A percentile compares a stretch with the other conserved stretches of the same genome.
phyloP scores from a whole-genome alignment of 1,284 basidiomycete species.

The Moesziomyces sp. region DNA sequence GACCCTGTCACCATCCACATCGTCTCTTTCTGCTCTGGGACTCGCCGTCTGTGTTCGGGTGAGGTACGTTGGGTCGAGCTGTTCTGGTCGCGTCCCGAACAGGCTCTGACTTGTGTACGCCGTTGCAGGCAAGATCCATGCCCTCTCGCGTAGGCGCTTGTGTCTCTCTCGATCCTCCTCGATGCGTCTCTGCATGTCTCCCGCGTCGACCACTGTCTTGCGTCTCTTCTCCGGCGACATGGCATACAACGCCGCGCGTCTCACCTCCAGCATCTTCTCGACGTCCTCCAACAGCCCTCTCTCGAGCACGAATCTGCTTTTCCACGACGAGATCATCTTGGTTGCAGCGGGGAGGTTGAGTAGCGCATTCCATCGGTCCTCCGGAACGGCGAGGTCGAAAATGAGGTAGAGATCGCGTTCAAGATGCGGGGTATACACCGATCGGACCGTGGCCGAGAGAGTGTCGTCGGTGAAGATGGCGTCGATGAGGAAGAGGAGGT shows the following conservation, averaged over 20 bases:
- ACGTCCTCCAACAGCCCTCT: constrained; percentile 8
- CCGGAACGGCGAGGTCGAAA: constrained; percentile 38
- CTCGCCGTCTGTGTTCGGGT: constrained; percentile 6
- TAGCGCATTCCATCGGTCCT: constrained; percentile 31
- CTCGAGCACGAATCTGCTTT: constrained; percentile 17
- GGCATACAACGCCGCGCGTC: constrained; percentile 20
- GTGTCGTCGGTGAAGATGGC: constrained; percentile 71
- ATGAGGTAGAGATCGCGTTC: constrained; percentile 32
- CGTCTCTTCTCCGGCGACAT: constrained; percentile 23
- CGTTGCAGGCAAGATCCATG: constrained; percentile 86
- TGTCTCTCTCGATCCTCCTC: constrained; percentile 95
- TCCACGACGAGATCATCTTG: constrained; percentile 35
- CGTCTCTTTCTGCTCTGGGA: constrained; percentile 1
- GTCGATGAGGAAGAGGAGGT: constrained; percentile 91
- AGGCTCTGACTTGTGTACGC: constrained; percentile 41
- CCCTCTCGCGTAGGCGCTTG: constrained; percentile 83
- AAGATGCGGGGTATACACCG: constrained; percentile 17
- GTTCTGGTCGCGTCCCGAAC: constrained; percentile 32
- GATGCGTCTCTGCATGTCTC: constrained; percentile 85
- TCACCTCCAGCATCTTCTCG: constrained; percentile 12
- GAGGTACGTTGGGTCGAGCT: constrained; percentile 31
- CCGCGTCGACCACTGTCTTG: constrained; percentile 71
- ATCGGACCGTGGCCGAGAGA: constrained; percentile 21
- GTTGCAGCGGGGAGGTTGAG: constrained; percentile 32
- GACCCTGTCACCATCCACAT: constrained; percentile 24